phyloP scores from a whole-genome alignment of 2,329 filamentous ascomycete species.

The Helminthosporium solani region DNA sequence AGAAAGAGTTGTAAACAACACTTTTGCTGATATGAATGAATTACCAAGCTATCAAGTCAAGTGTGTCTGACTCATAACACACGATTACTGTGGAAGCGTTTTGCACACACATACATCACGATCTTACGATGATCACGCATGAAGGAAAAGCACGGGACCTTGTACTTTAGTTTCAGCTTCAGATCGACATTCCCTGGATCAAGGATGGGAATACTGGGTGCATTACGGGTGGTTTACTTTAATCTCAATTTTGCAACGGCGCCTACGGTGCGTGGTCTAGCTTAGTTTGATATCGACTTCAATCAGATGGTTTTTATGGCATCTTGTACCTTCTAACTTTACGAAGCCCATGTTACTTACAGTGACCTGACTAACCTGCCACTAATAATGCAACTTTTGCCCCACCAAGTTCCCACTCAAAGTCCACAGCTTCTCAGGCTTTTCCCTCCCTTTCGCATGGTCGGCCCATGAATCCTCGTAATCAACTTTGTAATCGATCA shows the following conservation, averaged over 20 bases:
- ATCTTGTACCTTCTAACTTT: no score
- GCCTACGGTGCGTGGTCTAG: neutral
- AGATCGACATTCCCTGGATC: neutral
- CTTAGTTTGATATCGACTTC: neutral
- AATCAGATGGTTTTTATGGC: neutral
- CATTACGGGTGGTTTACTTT: neutral
- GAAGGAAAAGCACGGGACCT: neutral
- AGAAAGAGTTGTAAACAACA: conserved; percentile 49
- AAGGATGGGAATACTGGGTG: neutral
- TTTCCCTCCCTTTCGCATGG: conserved; percentile 1
- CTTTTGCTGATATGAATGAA: neutral
- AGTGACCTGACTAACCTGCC: neutral
- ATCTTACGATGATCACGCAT: neutral
- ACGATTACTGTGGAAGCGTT: neutral
- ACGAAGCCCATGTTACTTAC: no score
- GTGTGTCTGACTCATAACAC: neutral
- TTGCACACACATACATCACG: neutral
- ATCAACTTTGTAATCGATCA: conserved; percentile 8
- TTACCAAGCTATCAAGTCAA: neutral
- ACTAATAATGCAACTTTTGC: conserved; percentile 8
- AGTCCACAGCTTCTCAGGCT: conserved; percentile 4
- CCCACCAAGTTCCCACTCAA: conserved; percentile 9
- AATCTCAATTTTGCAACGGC: neutral
- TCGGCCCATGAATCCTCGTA: neutral
- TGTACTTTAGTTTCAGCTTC: neutral